These are phyloP conservation scores for Periconia digitata DNA, from an alignment of 2,329 filamentous ascomycete genomes.

Conservation along the genomic window DNA sequence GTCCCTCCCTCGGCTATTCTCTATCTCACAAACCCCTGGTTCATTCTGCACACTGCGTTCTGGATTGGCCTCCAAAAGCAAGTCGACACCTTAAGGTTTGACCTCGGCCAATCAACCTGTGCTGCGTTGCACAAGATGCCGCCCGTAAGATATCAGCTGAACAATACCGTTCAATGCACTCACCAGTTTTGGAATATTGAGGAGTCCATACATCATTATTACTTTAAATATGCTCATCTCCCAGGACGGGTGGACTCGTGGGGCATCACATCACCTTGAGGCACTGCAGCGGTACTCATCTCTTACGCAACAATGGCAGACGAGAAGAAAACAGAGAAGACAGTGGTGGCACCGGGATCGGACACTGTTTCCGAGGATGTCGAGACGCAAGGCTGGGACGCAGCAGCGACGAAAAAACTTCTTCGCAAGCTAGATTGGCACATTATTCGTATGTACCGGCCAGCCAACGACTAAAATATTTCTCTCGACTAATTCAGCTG, in stretches of 20 bases:
- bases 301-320: conserved; percentile 7
- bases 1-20: background rate
- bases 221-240: background rate
- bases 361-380: conserved; percentile 19
- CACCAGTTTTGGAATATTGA: too few species aligned
- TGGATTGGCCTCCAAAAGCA: background rate
- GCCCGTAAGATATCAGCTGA: background rate
- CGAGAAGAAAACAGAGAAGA: conserved; percentile 12
- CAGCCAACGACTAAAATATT: background rate
- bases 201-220: too few species aligned
- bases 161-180: background rate
- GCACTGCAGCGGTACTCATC: background rate
- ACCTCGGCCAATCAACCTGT: background rate
- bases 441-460: conserved; percentile 49
- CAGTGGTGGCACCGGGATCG: conserved; percentile 8
- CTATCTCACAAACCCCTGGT: background rate
- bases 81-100: background rate
- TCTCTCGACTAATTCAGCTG: background rate
- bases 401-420: conserved; percentile 51
- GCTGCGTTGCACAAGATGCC: background rate
- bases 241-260: too few species aligned
- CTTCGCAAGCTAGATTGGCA: conserved; percentile 57
- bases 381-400: conserved; percentile 41
- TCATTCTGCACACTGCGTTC: background rate
- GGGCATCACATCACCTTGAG: background rate